phyloP scores from a whole-genome alignment of 192 early-diverging fungal genomes.

The Podila minutissima region DNA sequence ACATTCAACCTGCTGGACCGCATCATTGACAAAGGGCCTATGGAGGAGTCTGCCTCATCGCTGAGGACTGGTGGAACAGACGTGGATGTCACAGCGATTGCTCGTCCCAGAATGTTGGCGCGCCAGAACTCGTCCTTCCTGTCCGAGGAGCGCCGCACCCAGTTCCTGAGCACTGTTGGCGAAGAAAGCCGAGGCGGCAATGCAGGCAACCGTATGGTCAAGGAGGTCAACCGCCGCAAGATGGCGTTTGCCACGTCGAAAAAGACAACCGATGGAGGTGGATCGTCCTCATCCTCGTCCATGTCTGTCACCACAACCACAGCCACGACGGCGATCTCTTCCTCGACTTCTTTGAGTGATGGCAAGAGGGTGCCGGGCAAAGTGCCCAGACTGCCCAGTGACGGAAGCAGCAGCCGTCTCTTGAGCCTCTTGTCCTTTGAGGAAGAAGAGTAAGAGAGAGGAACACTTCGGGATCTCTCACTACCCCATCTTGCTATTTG shows the following conservation, averaged over 20 bases:
- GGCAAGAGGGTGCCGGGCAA: background rate
- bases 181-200: constrained; percentile 15
- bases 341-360: background rate
- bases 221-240: constrained; percentile 34
- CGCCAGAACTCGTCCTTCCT: constrained; percentile 40
- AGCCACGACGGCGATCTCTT: background rate
- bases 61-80: background rate
- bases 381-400: background rate
- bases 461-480: too few relatives aligned
- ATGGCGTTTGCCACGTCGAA: constrained; percentile 35
- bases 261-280: background rate
- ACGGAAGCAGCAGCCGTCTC: background rate
- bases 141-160: constrained; percentile 18
- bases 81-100: constrained; percentile 9
- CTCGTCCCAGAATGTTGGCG: constrained; percentile 9
- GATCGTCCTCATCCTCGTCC: background rate
- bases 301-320: background rate
- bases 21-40: constrained; percentile 9
- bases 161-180: constrained; percentile 38
- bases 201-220: constrained; percentile 14
- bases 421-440: background rate
- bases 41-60: background rate
- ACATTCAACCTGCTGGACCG: background rate
- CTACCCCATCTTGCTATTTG: too few relatives aligned
- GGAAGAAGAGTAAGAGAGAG: background rate